Base-by-base conservation (phyloP, 352 stramenopile genomes). In the Aphanomyces stellatus region DNA sequence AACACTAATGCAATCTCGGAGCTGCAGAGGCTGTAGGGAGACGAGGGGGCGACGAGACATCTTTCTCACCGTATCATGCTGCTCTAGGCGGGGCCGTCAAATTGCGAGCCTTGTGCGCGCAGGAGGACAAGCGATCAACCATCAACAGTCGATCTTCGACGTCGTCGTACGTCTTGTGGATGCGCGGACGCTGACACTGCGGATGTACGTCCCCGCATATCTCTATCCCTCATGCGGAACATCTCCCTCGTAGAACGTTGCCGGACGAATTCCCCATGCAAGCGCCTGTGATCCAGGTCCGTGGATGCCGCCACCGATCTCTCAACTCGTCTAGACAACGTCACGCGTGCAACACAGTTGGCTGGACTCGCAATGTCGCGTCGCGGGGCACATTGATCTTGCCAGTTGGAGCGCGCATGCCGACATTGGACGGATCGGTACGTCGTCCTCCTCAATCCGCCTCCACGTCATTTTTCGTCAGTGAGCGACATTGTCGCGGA, bases 81-180 rank as follows among this genome's bases (percentile, higher is more conserved):
- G 4, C 15, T 70, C 33, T 62, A 93, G 85, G 40, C 76, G 82
- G 66, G 85, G 82, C 1, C 77, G 83, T 15, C 85, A 93, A 51
- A 69, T 93, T 17, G 80, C 85, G 62, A 93, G 85, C 62, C 78
- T 93, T 46, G 85, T 93, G 53, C 85, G 85, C 43, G 82, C 85
- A 2, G 85, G 85, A 41, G 83, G 79, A n/a, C 76, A 81, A 59
- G 85, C 85, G 34, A 91, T 88, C 74, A 91, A 93, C 73, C 82
- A 89, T 60, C 78, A 90, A 73, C 85, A 93, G 76, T 91, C 85
- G 56, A 88, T 69, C 57, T 93, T 93, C 60, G 85, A 93, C 53
- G 82, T 91, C 51, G 69, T 75, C 15, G 73, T 93, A 19, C 77
- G 37, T 76, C 80, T 35, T 80, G 85, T 0, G 70, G 69, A 42